Conservation (phyloP, 176 grass and related monocot genomes). For the Triticum dicoccoides region DNA sequence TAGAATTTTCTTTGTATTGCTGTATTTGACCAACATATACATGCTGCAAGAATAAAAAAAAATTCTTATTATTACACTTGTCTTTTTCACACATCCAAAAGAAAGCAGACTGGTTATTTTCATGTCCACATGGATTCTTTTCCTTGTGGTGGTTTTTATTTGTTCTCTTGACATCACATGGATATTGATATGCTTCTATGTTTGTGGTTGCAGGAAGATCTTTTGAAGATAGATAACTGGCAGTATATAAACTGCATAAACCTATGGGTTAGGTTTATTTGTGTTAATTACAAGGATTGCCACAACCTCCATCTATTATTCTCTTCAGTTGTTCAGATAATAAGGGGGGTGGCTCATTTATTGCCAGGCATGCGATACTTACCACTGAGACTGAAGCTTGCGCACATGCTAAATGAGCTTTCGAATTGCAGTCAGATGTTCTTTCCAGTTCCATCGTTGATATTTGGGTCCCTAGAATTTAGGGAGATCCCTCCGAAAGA, state of each 20-base stretch:
- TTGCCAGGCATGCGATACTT: conserved; percentile 65
- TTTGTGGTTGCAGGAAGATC: conserved; percentile 66
- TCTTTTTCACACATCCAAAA: conserved; percentile 2
- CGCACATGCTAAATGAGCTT: conserved; percentile 84
- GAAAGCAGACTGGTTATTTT: conserved; percentile 9
- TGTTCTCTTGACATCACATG: conserved; percentile 14
- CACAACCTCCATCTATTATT: conserved; percentile 60
- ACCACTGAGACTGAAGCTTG: conserved; percentile 74
- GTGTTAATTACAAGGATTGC: conserved; percentile 76
- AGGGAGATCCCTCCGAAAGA: conserved; percentile 43
- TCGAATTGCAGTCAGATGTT: conserved; percentile 70
- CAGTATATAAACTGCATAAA: conserved; percentile 83
- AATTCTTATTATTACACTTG: neutral
- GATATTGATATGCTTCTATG: conserved; percentile 16
- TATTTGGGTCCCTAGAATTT: conserved; percentile 80
- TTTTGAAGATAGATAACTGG: conserved; percentile 86
- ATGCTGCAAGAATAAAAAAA: neutral
- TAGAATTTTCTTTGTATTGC: neutral
- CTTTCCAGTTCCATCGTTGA: conserved; percentile 72
- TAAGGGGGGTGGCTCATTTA: conserved; percentile 70
- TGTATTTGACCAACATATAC: neutral
- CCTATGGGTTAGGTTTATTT: conserved; percentile 80
- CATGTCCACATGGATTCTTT: neutral
- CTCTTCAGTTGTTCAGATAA: conserved; percentile 56
- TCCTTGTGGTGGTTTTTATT: neutral